Evolutionary conservation across 2,329 filamentous ascomycete genomes (phyloP), one percentile per base, ranked within the genome.

Genomic region (Neonectria faginata): DNA sequence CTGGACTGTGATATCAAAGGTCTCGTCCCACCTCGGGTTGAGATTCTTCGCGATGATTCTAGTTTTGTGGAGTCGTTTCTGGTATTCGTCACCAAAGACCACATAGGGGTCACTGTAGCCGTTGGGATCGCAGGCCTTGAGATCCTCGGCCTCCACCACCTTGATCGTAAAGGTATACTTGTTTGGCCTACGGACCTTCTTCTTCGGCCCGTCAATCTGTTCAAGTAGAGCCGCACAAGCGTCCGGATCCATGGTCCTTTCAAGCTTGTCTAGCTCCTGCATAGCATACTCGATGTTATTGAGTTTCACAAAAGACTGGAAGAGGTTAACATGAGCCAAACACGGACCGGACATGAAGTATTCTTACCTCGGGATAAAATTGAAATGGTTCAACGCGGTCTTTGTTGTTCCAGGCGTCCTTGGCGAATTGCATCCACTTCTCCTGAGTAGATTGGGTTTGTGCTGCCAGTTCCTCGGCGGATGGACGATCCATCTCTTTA

Each of bases 131-230:
- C 96, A 98, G n/a, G 96, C 93, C 80, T 98, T 98, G 72, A 99
- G 84, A 74, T 99, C 96, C 80, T 99, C 96, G 9, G 93, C 96
- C 79, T 99, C 96, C 27, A 99, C 94, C 64, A 99, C 94, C 81
- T 99, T 99, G 80, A 99, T 94, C 0, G 96, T 98, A 80, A 99
- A 99, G 60, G 97, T 94, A 77, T 97, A 98, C 76, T 97, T 97
- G 67, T 89, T 92, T 45, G 91, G 88, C 73, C 89, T 91, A 72
- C 89, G 89, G 60, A 81, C 76, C 66, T 85, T 82, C 74, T 89
- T 89, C 57, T 88, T 84, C 1, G 92, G 90, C 9, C 92, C 92
- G 27, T 92, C 88, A 67, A 91, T 85, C 73, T 87, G 89, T 51
- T 90, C 89, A 55, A 99, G 88, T 16, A 97, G 88, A 56, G 92